Evolutionary conservation across 2,329 filamentous ascomycete genomes (phyloP).

Genomic region (Colletotrichum endophyticum): DNA sequence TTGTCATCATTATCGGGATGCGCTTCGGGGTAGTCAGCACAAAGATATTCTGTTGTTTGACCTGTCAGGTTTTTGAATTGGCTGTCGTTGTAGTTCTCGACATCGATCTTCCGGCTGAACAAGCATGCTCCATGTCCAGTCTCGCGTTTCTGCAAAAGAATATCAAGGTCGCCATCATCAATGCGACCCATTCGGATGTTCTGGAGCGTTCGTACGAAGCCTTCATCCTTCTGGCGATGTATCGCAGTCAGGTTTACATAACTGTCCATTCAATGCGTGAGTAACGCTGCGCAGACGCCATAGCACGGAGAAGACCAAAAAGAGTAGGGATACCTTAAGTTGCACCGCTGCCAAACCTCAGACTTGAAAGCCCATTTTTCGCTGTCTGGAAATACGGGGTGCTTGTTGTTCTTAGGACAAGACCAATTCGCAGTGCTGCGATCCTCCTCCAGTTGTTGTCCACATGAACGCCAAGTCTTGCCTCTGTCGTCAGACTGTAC

Average conservation of each 20-base stretch:
- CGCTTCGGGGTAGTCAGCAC: not conserved
- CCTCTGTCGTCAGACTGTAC: not conserved
- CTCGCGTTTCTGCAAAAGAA: slow-evolving; percentile 48
- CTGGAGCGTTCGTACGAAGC: slow-evolving; percentile 60
- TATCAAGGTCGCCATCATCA: slow-evolving; percentile 35
- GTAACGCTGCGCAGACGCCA: not conserved
- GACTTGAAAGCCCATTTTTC: slow-evolving; percentile 68
- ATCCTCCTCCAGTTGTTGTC: not conserved
- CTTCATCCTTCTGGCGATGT: slow-evolving; percentile 59
- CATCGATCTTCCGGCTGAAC: not conserved
- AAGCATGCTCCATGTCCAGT: slow-evolving; percentile 14
- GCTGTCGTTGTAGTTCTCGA: not conserved
- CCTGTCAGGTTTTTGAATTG: no score
- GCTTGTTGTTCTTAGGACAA: slow-evolving; percentile 29
- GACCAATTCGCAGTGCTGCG: not conserved
- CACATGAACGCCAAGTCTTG: not conserved
- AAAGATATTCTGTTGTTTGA: no score
- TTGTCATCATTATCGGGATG: not conserved
- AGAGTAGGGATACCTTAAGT: slow-evolving; percentile 41
- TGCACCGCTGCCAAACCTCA: slow-evolving; percentile 55
- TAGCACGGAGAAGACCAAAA: not conserved
- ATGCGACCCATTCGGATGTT: slow-evolving; percentile 57
- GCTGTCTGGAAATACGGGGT: slow-evolving; percentile 44
- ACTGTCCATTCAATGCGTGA: not conserved
- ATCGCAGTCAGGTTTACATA: slow-evolving; percentile 59